These are phyloP conservation scores for Hyphodiscus hymeniophilus DNA, from an alignment of 495 filamentous ascomycete genomes.

Conservation along the genomic window DNA sequence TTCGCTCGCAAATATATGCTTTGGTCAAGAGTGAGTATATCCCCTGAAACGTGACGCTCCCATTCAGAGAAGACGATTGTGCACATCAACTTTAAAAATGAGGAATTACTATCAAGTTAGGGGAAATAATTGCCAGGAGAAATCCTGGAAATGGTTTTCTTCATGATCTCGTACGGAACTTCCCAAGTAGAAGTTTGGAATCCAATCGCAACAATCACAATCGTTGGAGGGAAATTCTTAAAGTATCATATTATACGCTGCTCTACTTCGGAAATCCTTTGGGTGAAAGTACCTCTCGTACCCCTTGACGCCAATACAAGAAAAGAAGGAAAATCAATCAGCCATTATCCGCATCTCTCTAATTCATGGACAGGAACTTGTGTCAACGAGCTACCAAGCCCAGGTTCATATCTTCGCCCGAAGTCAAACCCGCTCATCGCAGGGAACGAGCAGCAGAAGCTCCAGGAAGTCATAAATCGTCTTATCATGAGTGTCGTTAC, in stretches of 20 bases:
- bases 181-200: no score
- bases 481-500: constrained; percentile 23
- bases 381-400: constrained; percentile 1
- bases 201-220: constrained; percentile 6
- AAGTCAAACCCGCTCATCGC: not conserved
- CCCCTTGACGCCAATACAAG: constrained; percentile 5
- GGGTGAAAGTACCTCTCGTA: not conserved
- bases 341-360: not conserved
- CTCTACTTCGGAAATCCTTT: constrained; percentile 4
- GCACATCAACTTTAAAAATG: no score
- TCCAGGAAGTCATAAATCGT: constrained; percentile 19
- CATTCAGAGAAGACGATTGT: no score
- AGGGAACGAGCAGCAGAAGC: constrained; percentile 4
- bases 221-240: not conserved
- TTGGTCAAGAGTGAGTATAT: no score
- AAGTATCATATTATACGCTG: not conserved
- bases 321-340: constrained; percentile 3
- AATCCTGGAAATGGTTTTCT: no score
- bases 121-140: no score
- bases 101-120: no score
- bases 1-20: no score
- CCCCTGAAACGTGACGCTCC: no score
- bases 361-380: not conserved
- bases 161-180: no score
- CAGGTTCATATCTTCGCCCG: constrained; percentile 1